Evolutionary conservation across 179 eudicot genomes (phyloP).

Genomic region (Heliamphora pulchella): DNA sequence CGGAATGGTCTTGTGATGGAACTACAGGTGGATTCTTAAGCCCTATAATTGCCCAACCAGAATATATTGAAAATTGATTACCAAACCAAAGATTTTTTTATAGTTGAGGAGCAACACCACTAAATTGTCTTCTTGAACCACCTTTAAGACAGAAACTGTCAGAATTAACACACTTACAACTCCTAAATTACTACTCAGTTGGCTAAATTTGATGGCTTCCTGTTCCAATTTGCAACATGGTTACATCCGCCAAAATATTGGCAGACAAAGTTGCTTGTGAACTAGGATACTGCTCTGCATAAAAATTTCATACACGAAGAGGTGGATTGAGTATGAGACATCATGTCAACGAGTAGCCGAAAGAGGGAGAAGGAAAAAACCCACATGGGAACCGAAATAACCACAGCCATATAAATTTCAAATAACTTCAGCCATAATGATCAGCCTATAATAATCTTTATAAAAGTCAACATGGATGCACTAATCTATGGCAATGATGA

Average conservation of each 20-base stretch:
- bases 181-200: too few relatives aligned
- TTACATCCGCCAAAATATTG: not conserved
- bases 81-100: too few relatives aligned
- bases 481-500: conserved; percentile 83
- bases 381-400: conserved; percentile 4
- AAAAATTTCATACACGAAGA: conserved; percentile 12
- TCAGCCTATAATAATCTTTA: conserved; percentile 4
- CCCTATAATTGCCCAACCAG: too few relatives aligned
- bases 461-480: not conserved
- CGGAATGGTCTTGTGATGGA: too few relatives aligned
- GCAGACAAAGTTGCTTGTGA: not conserved
- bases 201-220: too few relatives aligned
- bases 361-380: not conserved
- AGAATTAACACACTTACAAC: too few relatives aligned
- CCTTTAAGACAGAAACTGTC: too few relatives aligned
- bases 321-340: not conserved
- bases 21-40: too few relatives aligned
- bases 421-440: conserved; percentile 1
- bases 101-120: too few relatives aligned
- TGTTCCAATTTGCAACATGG: too few relatives aligned
- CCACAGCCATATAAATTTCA: not conserved
- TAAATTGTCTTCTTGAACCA: too few relatives aligned
- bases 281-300: not conserved
- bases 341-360: not conserved
- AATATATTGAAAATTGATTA: too few relatives aligned